Evolutionary conservation across 306 rosid genomes (phyloP), one percentile per base, ranked within the genome.

Genomic region (Citrullus amarus): DNA sequence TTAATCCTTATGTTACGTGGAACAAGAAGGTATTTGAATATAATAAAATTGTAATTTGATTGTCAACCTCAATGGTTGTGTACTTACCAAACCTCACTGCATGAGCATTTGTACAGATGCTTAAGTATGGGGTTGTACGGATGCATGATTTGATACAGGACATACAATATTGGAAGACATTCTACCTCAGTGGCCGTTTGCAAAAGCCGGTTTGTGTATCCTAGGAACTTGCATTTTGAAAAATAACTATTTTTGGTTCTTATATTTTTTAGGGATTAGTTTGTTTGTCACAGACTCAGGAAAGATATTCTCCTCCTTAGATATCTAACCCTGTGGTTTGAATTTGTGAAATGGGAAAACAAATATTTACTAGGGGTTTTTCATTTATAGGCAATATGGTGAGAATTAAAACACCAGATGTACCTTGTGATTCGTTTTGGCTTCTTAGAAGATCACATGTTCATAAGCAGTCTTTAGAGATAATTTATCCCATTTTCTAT

Each of bases 151-250:
- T 95, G 81, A 87, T 92, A 53, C 87, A 86, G 80, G 98, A 95
- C 86, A 74, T 92, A 75, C 82, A 80, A 28, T 56, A 82, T 58
- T 92, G 98, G 98, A 96, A 92, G 79, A 89, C 87, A 67, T 88
- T 95, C 84, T 95, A 95, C 89, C 85, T 95, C 84, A 89, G 97
- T 14, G 97, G 97, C 30, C 96, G 98, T 22, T 86, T 95, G 81
- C 97, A 95, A 56, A 95, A 95, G 84, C 98, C 98, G 65, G 97
- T 92, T 82, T 79, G 92, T 78, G 72, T 59, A 38, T 51, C 46
- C 22, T 72, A 8, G 66, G 9, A 68, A 12, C 34, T 71, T 25
- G 14, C 1, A 25, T 72, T 50, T 72, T 50, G 38, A 72, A 72
- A 70, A 20, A 13, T 6, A 17, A 50, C 22, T 70, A 22, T 20